These are phyloP conservation scores for Xylaria sp. DNA, from an alignment of 2,329 filamentous ascomycete species.

Conservation along the genomic window DNA sequence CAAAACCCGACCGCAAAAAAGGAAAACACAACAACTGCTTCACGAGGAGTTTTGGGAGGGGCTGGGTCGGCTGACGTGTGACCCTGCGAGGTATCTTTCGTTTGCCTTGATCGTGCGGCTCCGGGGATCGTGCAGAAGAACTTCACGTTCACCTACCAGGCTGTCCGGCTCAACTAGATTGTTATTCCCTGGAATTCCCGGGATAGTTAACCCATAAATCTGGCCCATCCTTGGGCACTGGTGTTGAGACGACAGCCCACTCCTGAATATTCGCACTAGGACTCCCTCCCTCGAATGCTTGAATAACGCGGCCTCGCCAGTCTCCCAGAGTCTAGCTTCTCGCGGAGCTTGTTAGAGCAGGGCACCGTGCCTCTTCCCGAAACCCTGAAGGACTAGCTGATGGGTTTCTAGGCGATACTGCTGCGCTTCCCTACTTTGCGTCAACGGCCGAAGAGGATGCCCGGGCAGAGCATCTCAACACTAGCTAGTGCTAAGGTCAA, in stretches of 20 bases:
- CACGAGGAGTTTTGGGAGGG: not conserved
- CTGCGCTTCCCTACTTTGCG: not conserved
- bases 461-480: too few relatives aligned
- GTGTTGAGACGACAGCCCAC: not conserved
- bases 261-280: not conserved
- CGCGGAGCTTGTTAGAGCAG: not conserved
- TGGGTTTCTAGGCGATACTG: too few relatives aligned
- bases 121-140: not conserved
- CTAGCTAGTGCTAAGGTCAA: too few relatives aligned
- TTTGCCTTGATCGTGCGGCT: not conserved
- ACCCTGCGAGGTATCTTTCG: not conserved
- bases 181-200: not conserved
- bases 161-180: not conserved
- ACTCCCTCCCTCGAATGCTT: not conserved
- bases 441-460: not conserved
- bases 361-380: not conserved
- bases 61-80: not conserved
- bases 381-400: not conserved
- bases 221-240: not conserved
- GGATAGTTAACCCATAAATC: not conserved
- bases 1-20: not conserved
- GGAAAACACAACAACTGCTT: not conserved
- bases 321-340: not conserved
- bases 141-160: not conserved
- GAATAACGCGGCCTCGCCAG: not conserved